phyloP scores from a whole-genome alignment of 768 basidiomycete species.

The Mycena polygramma region DNA sequence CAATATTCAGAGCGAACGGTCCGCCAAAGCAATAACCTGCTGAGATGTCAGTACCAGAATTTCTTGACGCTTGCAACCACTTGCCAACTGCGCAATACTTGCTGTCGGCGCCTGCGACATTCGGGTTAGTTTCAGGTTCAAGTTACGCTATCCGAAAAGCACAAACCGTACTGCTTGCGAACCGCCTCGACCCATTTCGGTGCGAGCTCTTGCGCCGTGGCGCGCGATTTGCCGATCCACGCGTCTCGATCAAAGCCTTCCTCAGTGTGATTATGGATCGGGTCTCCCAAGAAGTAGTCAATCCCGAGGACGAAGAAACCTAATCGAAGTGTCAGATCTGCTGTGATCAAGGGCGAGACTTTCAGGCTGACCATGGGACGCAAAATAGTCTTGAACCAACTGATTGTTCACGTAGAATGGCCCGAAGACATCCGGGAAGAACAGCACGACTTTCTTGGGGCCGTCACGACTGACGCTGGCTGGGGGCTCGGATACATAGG shows the following conservation, averaged over 20 bases:
- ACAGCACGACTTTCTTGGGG: conserved; percentile 64
- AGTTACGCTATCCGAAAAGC: background rate
- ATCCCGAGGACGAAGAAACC: conserved; percentile 71
- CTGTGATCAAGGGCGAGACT: background rate
- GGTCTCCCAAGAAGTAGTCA: conserved; percentile 76
- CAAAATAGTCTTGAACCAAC: conserved; percentile 75
- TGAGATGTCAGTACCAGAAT: background rate
- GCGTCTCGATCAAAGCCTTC: conserved; percentile 52
- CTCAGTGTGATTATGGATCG: conserved; percentile 55
- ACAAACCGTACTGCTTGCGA: conserved; percentile 60
- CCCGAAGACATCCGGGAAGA: conserved; percentile 71
- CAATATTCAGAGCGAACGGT: conserved; percentile 62
- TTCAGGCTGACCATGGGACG: conserved; percentile 62
- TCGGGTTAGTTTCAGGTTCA: background rate
- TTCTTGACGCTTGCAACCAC: background rate
- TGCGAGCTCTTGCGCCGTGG: conserved; percentile 53
- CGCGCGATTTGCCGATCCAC: conserved; percentile 58
- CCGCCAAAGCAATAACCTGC: conserved; percentile 73
- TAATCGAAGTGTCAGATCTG: conserved; percentile 35
- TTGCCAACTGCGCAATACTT: conserved; percentile 30
- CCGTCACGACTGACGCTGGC: background rate
- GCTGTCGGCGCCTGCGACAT: conserved; percentile 8
- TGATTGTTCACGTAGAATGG: conserved; percentile 71
- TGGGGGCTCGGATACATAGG: conserved; percentile 67
- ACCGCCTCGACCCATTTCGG: conserved; percentile 69